Base-by-base conservation (phyloP, 2,329 filamentous ascomycete genomes). In the Dactylellina parvicollis region DNA sequence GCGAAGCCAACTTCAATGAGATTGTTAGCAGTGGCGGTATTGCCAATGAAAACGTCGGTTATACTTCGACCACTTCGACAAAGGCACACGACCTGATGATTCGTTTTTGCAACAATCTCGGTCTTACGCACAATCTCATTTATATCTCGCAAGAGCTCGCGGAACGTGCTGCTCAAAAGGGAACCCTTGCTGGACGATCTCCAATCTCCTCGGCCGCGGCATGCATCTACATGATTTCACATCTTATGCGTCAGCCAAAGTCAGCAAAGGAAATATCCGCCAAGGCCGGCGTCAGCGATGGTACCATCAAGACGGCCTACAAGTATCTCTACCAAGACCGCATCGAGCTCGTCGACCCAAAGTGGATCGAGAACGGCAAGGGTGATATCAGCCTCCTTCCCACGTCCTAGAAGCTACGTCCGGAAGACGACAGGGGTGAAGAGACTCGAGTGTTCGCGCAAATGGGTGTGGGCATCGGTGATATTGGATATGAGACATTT, bases 221-320 rank as follows among this genome's bases (percentile, higher is more conserved):
- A 30, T 96, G 92, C 80, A 97, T 99, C 81, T 99, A 95, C 84
- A 95, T 98, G 88, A 91, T 94, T 2, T 92, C 92, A 28, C 88
- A 94, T 79, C 85, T 98, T 36, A 90, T 96, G 83, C 91, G 89
- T 64, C 87, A 95, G 76, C 84, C 88, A 18, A 91, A 90, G 78
- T 84, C 87, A 4, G 90, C 92, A n/a, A 93, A 93, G 80, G 90
- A 96, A 74, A 97, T 99, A 77, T 91, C 92, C 3, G 81, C 82
- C 22, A 89, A 95, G 16, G 92, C 91, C 0, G 92, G 92, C 76
- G 95, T 99, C 26, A 97, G 92, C 80, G 96, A 99, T 79, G 93
- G 95, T 62, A 99, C 95, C 0, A 96, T 99, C 78, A 93, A 96
- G 78, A 96, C 92, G 24, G 93, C 94, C 0, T 99, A 98, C 84